Percentiles rank a stretch among this genome's conserved stretches.
phyloP scores from a whole-genome alignment of 495 filamentous ascomycete genomes.

The Schizothecium vesticola region DNA sequence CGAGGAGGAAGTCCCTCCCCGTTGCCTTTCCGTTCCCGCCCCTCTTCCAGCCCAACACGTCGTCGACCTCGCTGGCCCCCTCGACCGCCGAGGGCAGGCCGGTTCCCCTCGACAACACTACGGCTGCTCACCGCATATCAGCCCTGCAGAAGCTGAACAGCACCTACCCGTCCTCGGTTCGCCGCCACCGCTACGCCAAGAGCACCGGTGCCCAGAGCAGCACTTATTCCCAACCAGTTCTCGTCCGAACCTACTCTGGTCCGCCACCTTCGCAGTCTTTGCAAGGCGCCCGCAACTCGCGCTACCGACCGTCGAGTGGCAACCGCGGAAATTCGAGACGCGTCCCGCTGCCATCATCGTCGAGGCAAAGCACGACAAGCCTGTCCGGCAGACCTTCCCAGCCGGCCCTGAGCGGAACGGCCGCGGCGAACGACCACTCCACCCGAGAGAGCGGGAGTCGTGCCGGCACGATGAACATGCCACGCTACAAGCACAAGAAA shows the following conservation, averaged over 20 bases:
- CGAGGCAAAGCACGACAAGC: slow-evolving; percentile 10
- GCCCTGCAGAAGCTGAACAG: slow-evolving; percentile 42
- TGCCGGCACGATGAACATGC: slow-evolving; percentile 20
- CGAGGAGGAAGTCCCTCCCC: slow-evolving; percentile 22
- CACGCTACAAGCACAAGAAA: slow-evolving; percentile 28
- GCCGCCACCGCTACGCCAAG: slow-evolving; percentile 39
- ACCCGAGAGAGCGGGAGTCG: slow-evolving; percentile 1
- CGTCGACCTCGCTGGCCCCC: slow-evolving; percentile 40
- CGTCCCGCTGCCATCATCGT: slow-evolving; percentile 21
- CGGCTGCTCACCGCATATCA: slow-evolving; percentile 35
- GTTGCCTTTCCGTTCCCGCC: slow-evolving; percentile 32
- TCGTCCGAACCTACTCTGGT: slow-evolving; percentile 51
- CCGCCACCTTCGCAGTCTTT: slow-evolving; percentile 25
- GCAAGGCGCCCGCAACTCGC: slow-evolving; percentile 12
- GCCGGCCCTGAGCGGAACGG: slow-evolving; percentile 23
- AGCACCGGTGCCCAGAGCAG: slow-evolving; percentile 44
- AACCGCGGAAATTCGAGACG: slow-evolving; percentile 25
- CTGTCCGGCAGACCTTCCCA: slow-evolving; percentile 19
- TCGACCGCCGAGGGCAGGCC: slow-evolving; percentile 43
- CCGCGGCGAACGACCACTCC: background rate
- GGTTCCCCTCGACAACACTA: slow-evolving; percentile 39
- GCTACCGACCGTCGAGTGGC: slow-evolving; percentile 23
- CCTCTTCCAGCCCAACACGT: slow-evolving; percentile 31
- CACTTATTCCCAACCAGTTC: slow-evolving; percentile 51
- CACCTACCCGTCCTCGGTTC: slow-evolving; percentile 34